Evolutionary conservation across 805 yeast genomes (phyloP).

Genomic region (Lipomyces sp.): DNA sequence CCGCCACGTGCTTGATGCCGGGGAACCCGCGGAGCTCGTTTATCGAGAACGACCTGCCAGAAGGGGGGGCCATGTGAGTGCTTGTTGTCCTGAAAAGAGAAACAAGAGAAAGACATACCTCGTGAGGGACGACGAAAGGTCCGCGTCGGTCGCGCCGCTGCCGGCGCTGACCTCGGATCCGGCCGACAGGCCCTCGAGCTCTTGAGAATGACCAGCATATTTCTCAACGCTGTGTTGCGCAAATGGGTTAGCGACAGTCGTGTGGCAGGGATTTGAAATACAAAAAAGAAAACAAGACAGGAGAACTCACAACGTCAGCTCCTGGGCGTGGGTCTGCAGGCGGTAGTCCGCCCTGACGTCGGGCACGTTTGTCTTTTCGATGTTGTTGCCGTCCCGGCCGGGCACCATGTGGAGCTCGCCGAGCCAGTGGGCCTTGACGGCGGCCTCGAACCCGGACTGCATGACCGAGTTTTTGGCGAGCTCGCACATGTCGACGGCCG

Average conservation of each 20-base stretch:
- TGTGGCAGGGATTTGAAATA: too few relatives aligned
- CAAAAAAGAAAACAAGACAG: background rate
- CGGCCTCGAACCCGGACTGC: slow-evolving; percentile 91
- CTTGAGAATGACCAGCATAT: slow-evolving; percentile 3
- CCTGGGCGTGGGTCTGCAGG: slow-evolving; percentile 75
- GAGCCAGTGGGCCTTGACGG: slow-evolving; percentile 86
- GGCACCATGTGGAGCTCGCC: slow-evolving; percentile 55
- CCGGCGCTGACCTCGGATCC: background rate
- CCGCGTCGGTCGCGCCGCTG: background rate
- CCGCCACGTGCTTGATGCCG: slow-evolving; percentile 29
- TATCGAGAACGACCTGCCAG: background rate
- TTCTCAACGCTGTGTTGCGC: slow-evolving; percentile 8
- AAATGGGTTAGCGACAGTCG: background rate
- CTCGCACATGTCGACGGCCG: slow-evolving; percentile 96
- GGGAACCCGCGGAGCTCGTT: slow-evolving; percentile 28
- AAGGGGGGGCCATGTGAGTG: background rate
- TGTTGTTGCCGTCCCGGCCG: slow-evolving; percentile 79
- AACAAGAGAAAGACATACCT: background rate
- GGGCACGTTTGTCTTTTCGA: slow-evolving; percentile 94
- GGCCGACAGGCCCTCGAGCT: background rate
- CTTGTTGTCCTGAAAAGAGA: background rate
- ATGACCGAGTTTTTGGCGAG: slow-evolving; percentile 86
- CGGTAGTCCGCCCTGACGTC: slow-evolving; percentile 81
- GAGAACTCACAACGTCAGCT: slow-evolving; percentile 40
- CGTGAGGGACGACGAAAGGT: background rate